These are phyloP conservation scores for Trametes coccinea DNA, from an alignment of 768 basidiomycete genomes.

Conservation along the genomic window DNA sequence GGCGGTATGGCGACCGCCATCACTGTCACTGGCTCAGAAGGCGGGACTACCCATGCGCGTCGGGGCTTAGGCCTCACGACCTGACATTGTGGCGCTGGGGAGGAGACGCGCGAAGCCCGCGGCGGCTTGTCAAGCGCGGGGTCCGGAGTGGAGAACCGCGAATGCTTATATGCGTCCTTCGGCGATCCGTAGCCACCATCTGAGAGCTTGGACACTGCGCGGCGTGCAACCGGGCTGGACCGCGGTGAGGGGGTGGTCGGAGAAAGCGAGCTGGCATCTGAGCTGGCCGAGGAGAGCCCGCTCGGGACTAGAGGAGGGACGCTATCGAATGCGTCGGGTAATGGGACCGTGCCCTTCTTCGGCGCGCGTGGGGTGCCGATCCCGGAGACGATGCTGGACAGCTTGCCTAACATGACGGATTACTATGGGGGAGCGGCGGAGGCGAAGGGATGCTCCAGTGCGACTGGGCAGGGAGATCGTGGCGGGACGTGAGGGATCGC, in stretches of 20 bases:
- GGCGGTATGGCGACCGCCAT: conserved; percentile 11
- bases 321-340: conserved; percentile 9
- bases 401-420: conserved; percentile 4
- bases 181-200: neutral
- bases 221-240: neutral
- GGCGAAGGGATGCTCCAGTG: neutral
- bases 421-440: neutral
- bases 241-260: conserved; percentile 15
- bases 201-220: neutral
- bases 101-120: conserved; percentile 5
- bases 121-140: conserved; percentile 8
- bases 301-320: conserved; percentile 11
- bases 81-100: conserved; percentile 2
- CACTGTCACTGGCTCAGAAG: conserved; percentile 2
- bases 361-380: conserved; percentile 20
- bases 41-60: conserved; percentile 10
- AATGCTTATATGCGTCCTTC: neutral
- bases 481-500: conserved; percentile 9
- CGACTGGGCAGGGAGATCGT: neutral
- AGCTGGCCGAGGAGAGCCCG: conserved; percentile 22
- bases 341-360: conserved; percentile 14
- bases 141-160: conserved; percentile 8
- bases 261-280: conserved; percentile 15
- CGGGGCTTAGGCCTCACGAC: conserved; percentile 20
- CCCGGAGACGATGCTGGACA: conserved; percentile 11